Evolutionary conservation across 2,329 filamentous ascomycete genomes (phyloP), one percentile per base, ranked within the genome.

Genomic region (Epichloe brachyelytri): DNA sequence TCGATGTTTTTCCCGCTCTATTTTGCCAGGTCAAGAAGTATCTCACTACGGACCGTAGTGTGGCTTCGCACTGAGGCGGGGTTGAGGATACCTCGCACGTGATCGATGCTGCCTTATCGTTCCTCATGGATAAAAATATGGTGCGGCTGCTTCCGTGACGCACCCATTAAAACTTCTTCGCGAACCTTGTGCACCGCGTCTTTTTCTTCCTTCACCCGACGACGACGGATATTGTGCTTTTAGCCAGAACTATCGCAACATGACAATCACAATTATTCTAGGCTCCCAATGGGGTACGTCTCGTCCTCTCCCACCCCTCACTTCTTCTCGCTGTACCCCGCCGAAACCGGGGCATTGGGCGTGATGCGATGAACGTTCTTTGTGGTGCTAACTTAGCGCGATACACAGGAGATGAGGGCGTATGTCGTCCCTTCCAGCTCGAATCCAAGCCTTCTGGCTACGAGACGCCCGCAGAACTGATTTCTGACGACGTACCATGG

Each of bases 281-380:
- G 66, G 66, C 51, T 58, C 65, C 55, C 66, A 69, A 62, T 69
- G 65, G 65, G 66, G 66, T 68, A 60, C 55, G 64, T 63, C 50
- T 56, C 30, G 49, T n/a, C 50, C 48, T 52, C 26, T 43, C 36
- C 20, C 44, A 26, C 54, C 48, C 47, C 52, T 53, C 51, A 34
- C 47, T 56, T 54, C 37, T 38, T 57, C 50, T 44, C 37, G 26
- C n/a, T 51, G 39, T 47, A 46, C 55, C 51, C 44, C 22, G 54
- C 56, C 50, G 55, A 59, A 57, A 56, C 55, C 51, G 57, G 53
- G 22, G 44, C 54, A 39, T 43, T 11, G 38, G 22, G 39, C 41
- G 17, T 48, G 33, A 19, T 39, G 46, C 19, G 8, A 40, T 48
- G 17, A 17, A 38, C 30, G 6, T 41, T 40, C 10, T 46, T 45